phyloP scores from a whole-genome alignment of 495 filamentous ascomycete species.

The Xylaria bambusicola region DNA sequence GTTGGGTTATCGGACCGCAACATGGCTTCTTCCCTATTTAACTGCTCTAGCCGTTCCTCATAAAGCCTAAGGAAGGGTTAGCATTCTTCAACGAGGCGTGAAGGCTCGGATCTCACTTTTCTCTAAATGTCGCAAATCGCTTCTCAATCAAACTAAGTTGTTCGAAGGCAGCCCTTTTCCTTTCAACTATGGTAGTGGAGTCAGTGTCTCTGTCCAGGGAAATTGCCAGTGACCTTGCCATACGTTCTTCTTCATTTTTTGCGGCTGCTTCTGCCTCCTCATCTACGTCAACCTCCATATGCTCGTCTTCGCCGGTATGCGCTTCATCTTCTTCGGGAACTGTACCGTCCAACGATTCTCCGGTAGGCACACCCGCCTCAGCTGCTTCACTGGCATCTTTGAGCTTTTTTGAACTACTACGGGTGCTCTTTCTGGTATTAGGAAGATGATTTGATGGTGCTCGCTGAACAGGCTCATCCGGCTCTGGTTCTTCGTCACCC shows the following conservation, averaged over 20 bases:
- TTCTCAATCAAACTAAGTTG: conserved; percentile 75
- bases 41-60: conserved; percentile 78
- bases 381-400: conserved; percentile 36
- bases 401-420: conserved; percentile 41
- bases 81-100: neutral
- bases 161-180: conserved; percentile 79
- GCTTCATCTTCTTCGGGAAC: conserved; percentile 39
- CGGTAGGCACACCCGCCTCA: conserved; percentile 33
- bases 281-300: conserved; percentile 50
- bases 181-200: conserved; percentile 58
- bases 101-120: conserved; percentile 63
- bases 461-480: conserved; percentile 27
- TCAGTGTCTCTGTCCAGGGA: conserved; percentile 39
- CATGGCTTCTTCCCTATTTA: conserved; percentile 83
- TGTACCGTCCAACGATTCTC: conserved; percentile 31
- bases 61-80: conserved; percentile 61
- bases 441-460: conserved; percentile 34
- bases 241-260: conserved; percentile 77
- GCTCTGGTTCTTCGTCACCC: conserved; percentile 25
- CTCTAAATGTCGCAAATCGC: conserved; percentile 80
- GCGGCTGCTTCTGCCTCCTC: conserved; percentile 56
- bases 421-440: conserved; percentile 42
- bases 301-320: conserved; percentile 48
- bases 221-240: conserved; percentile 30
- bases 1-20: conserved; percentile 71